Percentiles rank a stretch among this genome's conserved stretches.
phyloP scores from a whole-genome alignment of 2,329 filamentous ascomycete genomes.

The Penicillium hordei region DNA sequence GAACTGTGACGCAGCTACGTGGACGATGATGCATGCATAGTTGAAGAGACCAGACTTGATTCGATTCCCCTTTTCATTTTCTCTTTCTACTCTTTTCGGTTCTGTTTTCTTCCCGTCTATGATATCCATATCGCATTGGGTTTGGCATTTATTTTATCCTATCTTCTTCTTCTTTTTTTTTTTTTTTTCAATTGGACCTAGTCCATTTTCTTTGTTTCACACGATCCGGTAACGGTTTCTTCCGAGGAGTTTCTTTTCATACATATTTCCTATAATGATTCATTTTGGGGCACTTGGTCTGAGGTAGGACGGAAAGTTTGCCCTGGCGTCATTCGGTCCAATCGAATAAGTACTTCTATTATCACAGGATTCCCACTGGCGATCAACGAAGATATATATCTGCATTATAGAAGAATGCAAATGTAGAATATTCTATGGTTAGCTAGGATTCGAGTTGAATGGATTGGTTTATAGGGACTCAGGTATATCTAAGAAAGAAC shows the following conservation, averaged over 20 bases:
- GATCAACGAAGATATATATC: neutral
- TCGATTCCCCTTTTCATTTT: slow-evolving; percentile 1
- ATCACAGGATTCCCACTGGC: neutral
- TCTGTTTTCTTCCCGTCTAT: slow-evolving; percentile 14
- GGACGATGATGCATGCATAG: slow-evolving; percentile 54
- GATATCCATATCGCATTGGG: slow-evolving; percentile 27
- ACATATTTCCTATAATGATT: neutral
- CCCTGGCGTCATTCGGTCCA: neutral
- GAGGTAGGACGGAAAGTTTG: neutral
- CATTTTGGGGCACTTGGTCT: neutral
- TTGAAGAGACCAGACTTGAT: slow-evolving; percentile 13
- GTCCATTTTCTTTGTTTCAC: neutral
- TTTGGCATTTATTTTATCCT: slow-evolving; percentile 1
- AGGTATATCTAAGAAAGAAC: too few relatives aligned
- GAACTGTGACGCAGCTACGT: slow-evolving; percentile 64
- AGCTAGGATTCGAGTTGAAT: too few relatives aligned
- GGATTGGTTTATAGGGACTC: too few relatives aligned
- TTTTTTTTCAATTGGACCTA: neutral
- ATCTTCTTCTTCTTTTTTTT: neutral
- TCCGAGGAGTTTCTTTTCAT: neutral
- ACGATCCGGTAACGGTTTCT: neutral
- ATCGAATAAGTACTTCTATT: neutral
- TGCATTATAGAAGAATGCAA: neutral
- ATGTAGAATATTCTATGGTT: too few relatives aligned
- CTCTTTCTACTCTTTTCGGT: slow-evolving; percentile 1